Evolutionary conservation across 108 stramenopile genomes (phyloP).

Genomic region (Pelagomonas calceolata): DNA sequence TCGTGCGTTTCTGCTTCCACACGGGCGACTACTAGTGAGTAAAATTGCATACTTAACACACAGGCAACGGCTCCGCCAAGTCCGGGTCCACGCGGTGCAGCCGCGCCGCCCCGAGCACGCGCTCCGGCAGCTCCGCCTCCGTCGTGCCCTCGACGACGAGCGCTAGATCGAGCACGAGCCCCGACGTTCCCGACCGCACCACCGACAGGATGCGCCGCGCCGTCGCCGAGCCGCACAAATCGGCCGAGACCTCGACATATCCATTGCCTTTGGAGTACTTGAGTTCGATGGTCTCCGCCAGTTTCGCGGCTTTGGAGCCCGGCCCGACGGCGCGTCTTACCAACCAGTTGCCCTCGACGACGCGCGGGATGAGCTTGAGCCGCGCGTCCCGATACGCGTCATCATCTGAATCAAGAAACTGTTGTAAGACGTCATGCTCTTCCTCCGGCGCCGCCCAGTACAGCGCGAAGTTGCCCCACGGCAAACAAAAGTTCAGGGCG

Average conservation of each 20-base stretch:
- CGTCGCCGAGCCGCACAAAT: constrained; percentile 62
- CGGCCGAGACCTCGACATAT: constrained; percentile 71
- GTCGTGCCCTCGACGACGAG: constrained; percentile 74
- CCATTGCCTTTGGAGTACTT: constrained; percentile 19
- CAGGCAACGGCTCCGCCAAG: too few relatives aligned
- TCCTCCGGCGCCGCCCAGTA: constrained; percentile 32
- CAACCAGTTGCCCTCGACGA: constrained; percentile 81
- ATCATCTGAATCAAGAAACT: constrained; percentile 30
- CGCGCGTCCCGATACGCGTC: constrained; percentile 72
- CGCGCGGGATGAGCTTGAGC: constrained; percentile 69
- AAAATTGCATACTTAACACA: too few relatives aligned
- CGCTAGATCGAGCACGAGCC: constrained; percentile 66
- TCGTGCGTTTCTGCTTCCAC: too few relatives aligned
- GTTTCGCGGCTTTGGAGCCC: constrained; percentile 48
- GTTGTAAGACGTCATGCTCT: not conserved
- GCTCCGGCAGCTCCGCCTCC: constrained; percentile 66
- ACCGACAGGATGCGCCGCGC: constrained; percentile 77
- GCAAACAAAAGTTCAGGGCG: constrained; percentile 67
- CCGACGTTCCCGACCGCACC: constrained; percentile 67
- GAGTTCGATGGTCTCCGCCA: constrained; percentile 11
- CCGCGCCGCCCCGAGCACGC: constrained; percentile 58
- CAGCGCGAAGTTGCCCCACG: constrained; percentile 74
- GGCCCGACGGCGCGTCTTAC: constrained; percentile 61
- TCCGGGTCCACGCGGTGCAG: constrained; percentile 64
- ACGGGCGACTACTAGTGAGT: too few relatives aligned